These are phyloP conservation scores for Camellia lanceoleosa DNA, from an alignment of 148 eudicot genomes.

Conservation along the genomic window DNA sequence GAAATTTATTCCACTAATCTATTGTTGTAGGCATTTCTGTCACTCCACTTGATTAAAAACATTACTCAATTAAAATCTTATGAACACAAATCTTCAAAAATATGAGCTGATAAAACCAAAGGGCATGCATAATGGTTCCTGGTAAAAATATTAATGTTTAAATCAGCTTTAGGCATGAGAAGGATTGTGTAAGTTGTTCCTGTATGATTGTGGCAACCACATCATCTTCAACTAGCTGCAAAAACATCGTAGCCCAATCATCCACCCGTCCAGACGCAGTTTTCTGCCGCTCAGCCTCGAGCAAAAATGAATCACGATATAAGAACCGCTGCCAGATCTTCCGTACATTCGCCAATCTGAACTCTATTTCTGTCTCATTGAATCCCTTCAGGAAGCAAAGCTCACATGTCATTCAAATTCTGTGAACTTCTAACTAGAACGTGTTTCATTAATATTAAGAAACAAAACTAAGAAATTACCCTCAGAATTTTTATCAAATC, in stretches of 20 bases:
- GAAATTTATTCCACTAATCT: not conserved
- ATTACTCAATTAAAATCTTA: not conserved
- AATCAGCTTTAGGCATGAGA: not conserved
- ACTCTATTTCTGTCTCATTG: slow-evolving; percentile 79
- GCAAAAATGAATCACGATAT: slow-evolving; percentile 77
- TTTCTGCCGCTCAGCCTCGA: slow-evolving; percentile 87
- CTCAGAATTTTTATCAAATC: slow-evolving; percentile 64
- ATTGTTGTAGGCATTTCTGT: not conserved
- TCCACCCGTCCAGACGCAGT: slow-evolving; percentile 40
- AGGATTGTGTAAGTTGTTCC: slow-evolving; percentile 33
- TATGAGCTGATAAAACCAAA: not conserved
- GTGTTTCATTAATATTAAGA: not conserved
- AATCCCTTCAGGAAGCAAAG: slow-evolving; percentile 45
- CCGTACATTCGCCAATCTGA: slow-evolving; percentile 77
- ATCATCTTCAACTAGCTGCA: slow-evolving; percentile 67
- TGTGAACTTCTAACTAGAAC: not conserved
- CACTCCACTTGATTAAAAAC: not conserved
- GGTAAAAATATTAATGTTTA: not conserved
- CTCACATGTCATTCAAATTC: not conserved
- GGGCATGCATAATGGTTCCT: not conserved
- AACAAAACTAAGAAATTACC: slow-evolving; percentile 35
- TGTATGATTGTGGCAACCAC: slow-evolving; percentile 77
- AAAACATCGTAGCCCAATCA: slow-evolving; percentile 68
- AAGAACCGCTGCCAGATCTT: slow-evolving; percentile 87
- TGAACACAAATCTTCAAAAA: not conserved